These are phyloP conservation scores for Fraxinus latifolia DNA, from an alignment of 305 asterid genomes.

Conservation along the genomic window DNA sequence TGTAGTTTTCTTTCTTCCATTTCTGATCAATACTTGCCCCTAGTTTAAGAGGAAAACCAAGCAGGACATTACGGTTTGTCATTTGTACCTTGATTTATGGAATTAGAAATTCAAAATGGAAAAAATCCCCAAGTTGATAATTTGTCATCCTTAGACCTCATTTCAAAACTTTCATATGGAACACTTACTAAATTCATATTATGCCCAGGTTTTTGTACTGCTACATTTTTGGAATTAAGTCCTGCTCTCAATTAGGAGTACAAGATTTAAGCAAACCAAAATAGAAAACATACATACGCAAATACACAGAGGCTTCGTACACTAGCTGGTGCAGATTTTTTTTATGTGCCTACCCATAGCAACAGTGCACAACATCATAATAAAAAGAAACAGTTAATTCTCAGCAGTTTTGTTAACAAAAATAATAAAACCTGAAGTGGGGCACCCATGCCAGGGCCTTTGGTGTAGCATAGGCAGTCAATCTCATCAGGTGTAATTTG, in stretches of 20 bases:
- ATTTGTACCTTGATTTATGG: background rate
- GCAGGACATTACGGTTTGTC: background rate
- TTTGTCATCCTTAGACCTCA: background rate
- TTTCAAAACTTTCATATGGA: background rate
- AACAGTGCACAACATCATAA: background rate
- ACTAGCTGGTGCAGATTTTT: background rate
- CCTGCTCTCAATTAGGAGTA: background rate
- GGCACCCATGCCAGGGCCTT: slow-evolving; percentile 98
- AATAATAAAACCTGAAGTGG: slow-evolving; percentile 48
- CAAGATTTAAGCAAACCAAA: background rate
- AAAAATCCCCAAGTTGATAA: background rate
- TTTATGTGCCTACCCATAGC: background rate
- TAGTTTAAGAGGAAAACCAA: background rate
- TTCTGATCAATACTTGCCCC: background rate
- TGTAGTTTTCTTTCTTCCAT: background rate
- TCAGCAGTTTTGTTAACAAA: background rate
- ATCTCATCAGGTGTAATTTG: slow-evolving; percentile 47
- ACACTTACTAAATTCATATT: background rate
- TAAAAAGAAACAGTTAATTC: background rate
- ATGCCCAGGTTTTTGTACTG: background rate
- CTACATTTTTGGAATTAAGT: background rate
- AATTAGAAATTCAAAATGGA: background rate
- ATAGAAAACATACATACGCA: background rate
- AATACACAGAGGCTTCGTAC: background rate
- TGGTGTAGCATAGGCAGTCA: slow-evolving; percentile 91